Evolutionary conservation across 768 basidiomycete genomes (phyloP).

Genomic region (Mycena chlorophos): DNA sequence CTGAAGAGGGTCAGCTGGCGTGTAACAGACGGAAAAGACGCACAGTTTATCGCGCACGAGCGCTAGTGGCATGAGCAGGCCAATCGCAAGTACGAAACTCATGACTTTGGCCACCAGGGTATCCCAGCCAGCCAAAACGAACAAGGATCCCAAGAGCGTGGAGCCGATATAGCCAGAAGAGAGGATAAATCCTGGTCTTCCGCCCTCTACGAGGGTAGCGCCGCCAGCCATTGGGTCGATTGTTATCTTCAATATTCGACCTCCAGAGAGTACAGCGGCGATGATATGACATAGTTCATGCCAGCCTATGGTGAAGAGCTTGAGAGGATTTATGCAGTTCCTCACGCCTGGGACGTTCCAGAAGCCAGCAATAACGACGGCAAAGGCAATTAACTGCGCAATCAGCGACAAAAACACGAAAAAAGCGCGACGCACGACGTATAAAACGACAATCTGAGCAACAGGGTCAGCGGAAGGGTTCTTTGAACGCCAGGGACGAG

Average conservation of each 20-base stretch:
- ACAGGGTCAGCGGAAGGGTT: constrained; percentile 15
- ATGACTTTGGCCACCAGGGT: constrained; percentile 90
- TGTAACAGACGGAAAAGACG: constrained; percentile 31
- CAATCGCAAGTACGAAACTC: constrained; percentile 87
- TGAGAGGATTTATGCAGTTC: constrained; percentile 79
- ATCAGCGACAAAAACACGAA: constrained; percentile 7
- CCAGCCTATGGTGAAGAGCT: constrained; percentile 85
- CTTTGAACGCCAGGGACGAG: too few species aligned
- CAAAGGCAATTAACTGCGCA: constrained; percentile 75
- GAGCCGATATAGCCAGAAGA: constrained; percentile 83
- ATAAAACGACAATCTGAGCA: constrained; percentile 67
- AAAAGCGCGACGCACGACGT: constrained; percentile 56
- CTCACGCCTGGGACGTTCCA: constrained; percentile 86
- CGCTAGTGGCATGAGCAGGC: constrained; percentile 79
- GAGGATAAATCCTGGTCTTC: constrained; percentile 68
- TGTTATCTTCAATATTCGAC: constrained; percentile 73
- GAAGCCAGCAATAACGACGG: constrained; percentile 82
- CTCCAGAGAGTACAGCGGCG: constrained; percentile 75
- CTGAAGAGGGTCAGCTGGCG: constrained; percentile 40
- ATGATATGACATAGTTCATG: constrained; percentile 86
- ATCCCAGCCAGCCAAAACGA: constrained; percentile 83
- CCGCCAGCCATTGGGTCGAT: constrained; percentile 85
- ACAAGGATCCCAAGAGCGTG: constrained; percentile 77
- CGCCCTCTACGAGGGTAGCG: constrained; percentile 75
- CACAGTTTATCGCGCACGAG: constrained; percentile 91